phyloP scores from a whole-genome alignment of 192 early-diverging fungal species.

The Podila horticola region DNA sequence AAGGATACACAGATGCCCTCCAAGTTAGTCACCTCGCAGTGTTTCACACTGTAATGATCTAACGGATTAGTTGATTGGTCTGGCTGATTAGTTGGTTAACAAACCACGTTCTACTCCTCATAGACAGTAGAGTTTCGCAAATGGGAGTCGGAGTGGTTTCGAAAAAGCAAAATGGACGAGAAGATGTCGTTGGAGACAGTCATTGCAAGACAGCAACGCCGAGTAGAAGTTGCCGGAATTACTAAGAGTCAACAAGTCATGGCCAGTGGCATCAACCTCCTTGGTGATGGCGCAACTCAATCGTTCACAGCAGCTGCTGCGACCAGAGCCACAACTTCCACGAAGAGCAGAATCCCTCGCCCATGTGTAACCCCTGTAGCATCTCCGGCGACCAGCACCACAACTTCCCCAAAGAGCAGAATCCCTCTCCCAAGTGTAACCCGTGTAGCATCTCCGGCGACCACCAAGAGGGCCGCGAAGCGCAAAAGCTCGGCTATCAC shows the following conservation, averaged over 20 bases:
- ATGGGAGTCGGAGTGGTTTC: neutral
- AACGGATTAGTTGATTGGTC: neutral
- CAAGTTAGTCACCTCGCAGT: neutral
- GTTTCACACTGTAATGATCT: neutral
- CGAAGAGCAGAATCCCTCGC: neutral
- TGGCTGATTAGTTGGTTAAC: neutral
- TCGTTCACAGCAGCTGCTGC: neutral
- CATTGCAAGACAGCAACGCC: neutral
- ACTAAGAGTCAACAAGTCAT: constrained; percentile 1
- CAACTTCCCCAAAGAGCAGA: too few species aligned
- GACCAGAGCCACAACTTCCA: neutral
- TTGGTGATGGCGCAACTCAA: neutral
- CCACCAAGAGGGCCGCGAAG: constrained; percentile 24
- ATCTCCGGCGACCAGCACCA: too few species aligned
- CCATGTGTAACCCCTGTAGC: neutral
- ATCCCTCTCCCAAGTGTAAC: constrained; percentile 7
- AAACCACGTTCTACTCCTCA: neutral
- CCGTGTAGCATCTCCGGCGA: constrained; percentile 6
- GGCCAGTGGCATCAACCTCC: constrained; percentile 2
- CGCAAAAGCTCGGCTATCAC: constrained; percentile 26
- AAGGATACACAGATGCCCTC: constrained; percentile 1
- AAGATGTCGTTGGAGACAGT: neutral
- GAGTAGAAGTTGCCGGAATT: neutral
- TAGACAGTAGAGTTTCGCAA: constrained; percentile 1
- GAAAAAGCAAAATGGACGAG: too few species aligned